phyloP scores from a whole-genome alignment of 2,329 filamentous ascomycete genomes.

The Alternaria arbusti region DNA sequence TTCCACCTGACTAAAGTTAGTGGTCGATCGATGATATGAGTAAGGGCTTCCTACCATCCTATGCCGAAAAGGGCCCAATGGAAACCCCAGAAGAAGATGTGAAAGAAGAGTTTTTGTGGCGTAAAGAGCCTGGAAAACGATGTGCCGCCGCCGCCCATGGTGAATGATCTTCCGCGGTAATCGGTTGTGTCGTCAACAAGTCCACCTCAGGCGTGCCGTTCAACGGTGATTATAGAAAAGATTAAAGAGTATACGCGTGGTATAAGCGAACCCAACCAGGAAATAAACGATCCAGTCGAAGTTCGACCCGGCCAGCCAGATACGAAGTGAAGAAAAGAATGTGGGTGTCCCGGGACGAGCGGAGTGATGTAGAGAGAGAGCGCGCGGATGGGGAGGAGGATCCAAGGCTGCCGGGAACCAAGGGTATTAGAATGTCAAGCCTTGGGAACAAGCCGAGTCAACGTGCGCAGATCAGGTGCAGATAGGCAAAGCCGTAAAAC shows the following conservation, averaged over 20 bases:
- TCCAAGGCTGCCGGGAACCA: constrained; percentile 40
- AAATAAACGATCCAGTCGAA: constrained; percentile 43
- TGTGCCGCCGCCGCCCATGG: constrained; percentile 20
- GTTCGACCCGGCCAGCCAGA: constrained; percentile 52
- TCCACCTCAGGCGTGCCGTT: constrained; percentile 26
- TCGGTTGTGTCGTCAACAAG: background rate
- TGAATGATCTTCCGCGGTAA: background rate
- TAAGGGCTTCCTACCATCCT: constrained; percentile 72
- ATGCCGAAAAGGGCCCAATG: constrained; percentile 81
- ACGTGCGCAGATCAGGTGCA: constrained; percentile 42
- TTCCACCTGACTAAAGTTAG: constrained; percentile 68
- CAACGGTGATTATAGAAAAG: constrained; percentile 43
- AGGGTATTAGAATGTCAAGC: constrained; percentile 47
- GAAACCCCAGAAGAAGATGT: constrained; percentile 79
- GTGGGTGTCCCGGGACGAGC: constrained; percentile 43
- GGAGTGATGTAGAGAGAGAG: constrained; percentile 34
- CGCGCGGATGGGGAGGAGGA: constrained; percentile 40
- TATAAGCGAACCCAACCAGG: constrained; percentile 42
- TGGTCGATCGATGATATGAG: constrained; percentile 20
- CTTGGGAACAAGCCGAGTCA: constrained; percentile 25
- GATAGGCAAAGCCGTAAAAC: constrained; percentile 36
- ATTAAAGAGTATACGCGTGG: constrained; percentile 44
- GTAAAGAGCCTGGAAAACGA: constrained; percentile 57
- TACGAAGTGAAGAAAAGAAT: constrained; percentile 50
- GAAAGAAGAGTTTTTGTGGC: constrained; percentile 75